These are phyloP conservation scores for Aegilops tauschii DNA, from an alignment of 176 grass and related monocot species.

Conservation along the genomic window DNA sequence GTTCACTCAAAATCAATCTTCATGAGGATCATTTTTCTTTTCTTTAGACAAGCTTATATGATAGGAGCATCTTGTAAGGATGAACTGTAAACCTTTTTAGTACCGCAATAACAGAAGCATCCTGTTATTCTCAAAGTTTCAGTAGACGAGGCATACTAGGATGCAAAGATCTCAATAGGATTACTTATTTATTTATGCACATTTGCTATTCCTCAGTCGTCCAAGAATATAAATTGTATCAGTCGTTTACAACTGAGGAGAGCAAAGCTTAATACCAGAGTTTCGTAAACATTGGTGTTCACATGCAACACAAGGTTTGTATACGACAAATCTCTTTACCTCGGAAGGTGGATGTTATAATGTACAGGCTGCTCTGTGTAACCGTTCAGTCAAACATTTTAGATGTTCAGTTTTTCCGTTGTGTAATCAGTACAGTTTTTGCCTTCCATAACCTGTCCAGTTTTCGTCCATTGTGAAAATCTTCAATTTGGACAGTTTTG, in stretches of 20 bases:
- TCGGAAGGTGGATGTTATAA: background rate
- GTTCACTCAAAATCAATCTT: background rate
- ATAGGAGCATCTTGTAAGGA: background rate
- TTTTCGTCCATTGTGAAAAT: no score
- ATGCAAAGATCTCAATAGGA: no score
- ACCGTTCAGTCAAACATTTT: no score
- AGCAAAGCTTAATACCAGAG: no score
- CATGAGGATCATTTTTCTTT: background rate
- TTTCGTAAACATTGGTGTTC: constrained; percentile 29
- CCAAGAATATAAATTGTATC: no score
- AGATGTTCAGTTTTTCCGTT: background rate
- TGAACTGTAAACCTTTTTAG: background rate
- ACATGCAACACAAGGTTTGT: constrained; percentile 62
- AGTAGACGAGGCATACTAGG: background rate
- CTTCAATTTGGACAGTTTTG: no score
- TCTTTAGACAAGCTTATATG: background rate
- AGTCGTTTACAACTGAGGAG: no score
- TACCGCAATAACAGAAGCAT: background rate
- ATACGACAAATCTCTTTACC: background rate
- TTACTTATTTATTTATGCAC: no score
- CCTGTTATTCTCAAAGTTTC: background rate
- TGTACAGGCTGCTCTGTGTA: background rate
- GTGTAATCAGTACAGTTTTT: no score
- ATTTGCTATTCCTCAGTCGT: no score
- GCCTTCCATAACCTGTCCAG: no score